A percentile compares a stretch with the other conserved stretches of the same genome.
Conservation (phyloP, 768 basidiomycete genomes). For the Neoboletus subvelutipes region DNA sequence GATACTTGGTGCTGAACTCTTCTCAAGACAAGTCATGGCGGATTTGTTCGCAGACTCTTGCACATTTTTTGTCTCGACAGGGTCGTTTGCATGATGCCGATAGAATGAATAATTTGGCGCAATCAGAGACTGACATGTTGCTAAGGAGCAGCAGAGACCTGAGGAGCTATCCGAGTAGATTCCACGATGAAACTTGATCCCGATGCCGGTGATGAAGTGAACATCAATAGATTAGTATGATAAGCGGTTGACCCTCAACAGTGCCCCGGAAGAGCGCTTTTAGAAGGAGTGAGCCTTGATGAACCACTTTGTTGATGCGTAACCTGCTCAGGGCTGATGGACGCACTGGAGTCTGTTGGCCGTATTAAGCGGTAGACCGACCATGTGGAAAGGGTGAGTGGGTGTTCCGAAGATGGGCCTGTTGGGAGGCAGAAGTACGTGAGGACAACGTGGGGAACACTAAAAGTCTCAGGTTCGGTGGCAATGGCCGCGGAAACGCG, state of each 20-base stretch:
- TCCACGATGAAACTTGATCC: neutral
- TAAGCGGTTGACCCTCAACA: neutral
- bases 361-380: neutral
- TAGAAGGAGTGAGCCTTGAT: neutral
- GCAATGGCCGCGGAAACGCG: neutral
- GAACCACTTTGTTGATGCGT: neutral
- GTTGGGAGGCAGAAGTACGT: neutral
- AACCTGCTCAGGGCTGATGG: neutral
- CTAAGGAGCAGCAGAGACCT: neutral
- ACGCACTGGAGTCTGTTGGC: neutral
- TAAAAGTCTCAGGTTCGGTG: neutral
- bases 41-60: neutral
- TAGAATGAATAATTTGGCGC: neutral
- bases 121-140: neutral
- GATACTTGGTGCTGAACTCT: neutral
- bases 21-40: neutral
- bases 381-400: neutral
- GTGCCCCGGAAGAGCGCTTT: neutral
- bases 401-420: neutral
- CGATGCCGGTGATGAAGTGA: neutral
- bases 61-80: neutral
- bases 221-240: neutral
- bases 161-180: neutral
- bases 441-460: constrained; percentile 4
- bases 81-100: neutral